Evolutionary conservation across 768 basidiomycete genomes (phyloP).

Genomic region (Termitomyces sp.): DNA sequence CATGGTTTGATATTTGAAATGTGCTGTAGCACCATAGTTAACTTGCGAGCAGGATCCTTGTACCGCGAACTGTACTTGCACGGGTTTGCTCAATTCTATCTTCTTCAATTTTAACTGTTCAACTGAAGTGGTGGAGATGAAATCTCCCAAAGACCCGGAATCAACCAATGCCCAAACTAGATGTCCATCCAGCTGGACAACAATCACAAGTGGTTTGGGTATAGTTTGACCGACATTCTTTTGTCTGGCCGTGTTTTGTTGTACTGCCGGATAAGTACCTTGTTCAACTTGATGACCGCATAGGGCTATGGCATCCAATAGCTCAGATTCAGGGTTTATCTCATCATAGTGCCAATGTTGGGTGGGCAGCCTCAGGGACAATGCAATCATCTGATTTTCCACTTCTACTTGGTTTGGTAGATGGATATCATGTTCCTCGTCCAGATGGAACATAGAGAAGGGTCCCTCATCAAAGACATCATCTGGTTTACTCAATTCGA

Average conservation of each 20-base stretch:
- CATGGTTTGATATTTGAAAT: background rate
- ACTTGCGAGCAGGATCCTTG: no score
- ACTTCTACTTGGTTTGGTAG: no score
- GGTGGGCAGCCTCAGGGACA: no score
- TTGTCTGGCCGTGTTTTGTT: background rate
- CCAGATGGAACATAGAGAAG: no score
- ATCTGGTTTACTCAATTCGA: no score
- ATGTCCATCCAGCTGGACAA: conserved; percentile 27
- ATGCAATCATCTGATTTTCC: no score
- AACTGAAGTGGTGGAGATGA: conserved; percentile 7
- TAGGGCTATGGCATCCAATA: background rate
- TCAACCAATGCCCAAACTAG: conserved; percentile 31
- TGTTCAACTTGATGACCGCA: background rate
- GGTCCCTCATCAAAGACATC: no score
- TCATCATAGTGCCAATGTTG: no score
- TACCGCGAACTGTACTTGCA: no score
- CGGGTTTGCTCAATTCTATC: no score
- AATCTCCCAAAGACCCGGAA: conserved; percentile 35
- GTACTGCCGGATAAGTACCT: background rate
- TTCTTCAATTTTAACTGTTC: background rate
- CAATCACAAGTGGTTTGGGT: conserved; percentile 22
- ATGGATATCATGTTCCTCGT: no score
- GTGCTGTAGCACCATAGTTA: background rate
- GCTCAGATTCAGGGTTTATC: no score
- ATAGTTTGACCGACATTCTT: conserved; percentile 20